A percentile compares a stretch with the other conserved stretches of the same genome.
These are phyloP conservation scores for Primulina huaijiensis DNA, from an alignment of 257 asterid species.

Conservation along the genomic window DNA sequence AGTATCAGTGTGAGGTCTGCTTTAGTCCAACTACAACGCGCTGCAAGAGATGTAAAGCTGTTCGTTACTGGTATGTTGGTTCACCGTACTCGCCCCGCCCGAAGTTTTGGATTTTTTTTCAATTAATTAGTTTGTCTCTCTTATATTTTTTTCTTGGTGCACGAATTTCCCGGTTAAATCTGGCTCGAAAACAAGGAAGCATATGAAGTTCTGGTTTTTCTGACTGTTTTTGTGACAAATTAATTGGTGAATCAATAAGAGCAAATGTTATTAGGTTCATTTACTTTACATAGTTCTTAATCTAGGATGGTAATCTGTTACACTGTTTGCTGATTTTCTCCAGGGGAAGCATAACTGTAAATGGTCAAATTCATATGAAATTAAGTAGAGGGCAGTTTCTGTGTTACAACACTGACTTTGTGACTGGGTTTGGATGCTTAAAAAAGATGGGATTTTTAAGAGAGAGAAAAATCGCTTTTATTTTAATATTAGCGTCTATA, in stretches of 20 bases:
- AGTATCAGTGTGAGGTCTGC: constrained; percentile 67
- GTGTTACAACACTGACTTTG: background rate
- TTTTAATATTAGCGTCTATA: background rate
- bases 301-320: background rate
- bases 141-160: background rate
- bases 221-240: too few species aligned
- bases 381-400: background rate
- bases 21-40: constrained; percentile 58
- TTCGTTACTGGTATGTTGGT: constrained; percentile 66
- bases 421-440: background rate
- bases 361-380: background rate
- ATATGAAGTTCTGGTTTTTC: background rate
- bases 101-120: background rate
- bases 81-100: constrained; percentile 7
- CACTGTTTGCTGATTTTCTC: background rate
- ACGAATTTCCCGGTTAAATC: background rate
- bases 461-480: background rate
- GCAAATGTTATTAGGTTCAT: background rate
- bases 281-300: background rate
- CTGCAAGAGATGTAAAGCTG: constrained; percentile 75
- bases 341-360: background rate
- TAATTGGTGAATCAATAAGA: background rate
- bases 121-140: background rate
- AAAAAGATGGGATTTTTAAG: background rate
- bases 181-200: background rate